phyloP scores from a whole-genome alignment of 208 protist species.

The Leishmania braziliensis region DNA sequence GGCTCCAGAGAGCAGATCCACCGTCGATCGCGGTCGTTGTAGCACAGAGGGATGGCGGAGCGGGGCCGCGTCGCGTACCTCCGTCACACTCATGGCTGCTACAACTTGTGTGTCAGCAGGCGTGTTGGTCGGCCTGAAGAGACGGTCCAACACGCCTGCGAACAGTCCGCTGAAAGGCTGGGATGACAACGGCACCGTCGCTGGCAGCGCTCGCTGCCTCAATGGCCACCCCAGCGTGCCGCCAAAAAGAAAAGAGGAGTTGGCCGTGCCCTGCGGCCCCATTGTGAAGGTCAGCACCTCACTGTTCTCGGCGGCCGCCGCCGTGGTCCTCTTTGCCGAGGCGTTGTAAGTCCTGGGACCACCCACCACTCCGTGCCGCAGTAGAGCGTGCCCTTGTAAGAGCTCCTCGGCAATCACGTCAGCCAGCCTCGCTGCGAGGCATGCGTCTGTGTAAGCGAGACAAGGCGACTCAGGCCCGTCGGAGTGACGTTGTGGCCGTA shows the following conservation, averaged over 20 bases:
- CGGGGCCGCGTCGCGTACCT: constrained; percentile 31
- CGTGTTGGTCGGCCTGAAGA: constrained; percentile 8
- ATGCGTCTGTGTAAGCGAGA: constrained; percentile 18
- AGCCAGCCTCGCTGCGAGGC: constrained; percentile 11
- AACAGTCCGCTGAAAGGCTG: constrained; percentile 20
- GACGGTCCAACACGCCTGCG: constrained; percentile 19
- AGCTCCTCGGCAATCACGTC: constrained; percentile 23
- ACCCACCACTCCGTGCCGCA: neutral
- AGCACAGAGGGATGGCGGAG: constrained; percentile 31
- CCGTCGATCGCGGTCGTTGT: constrained; percentile 27
- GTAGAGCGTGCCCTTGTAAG: neutral
- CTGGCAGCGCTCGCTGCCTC: neutral
- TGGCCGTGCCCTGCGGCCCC: constrained; percentile 18
- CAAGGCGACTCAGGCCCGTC: neutral
- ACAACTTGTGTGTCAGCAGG: neutral
- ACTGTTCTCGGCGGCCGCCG: neutral
- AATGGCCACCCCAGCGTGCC: neutral
- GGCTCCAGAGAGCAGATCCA: constrained; percentile 35
- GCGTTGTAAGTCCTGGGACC: neutral
- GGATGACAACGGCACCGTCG: neutral
- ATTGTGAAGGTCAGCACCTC: constrained; percentile 31
- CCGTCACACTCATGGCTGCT: constrained; percentile 33
- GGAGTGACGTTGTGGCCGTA: neutral
- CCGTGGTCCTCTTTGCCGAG: neutral
- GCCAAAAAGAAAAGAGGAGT: constrained; percentile 24